These are phyloP conservation scores for Periconia macrospinosa DNA, from an alignment of 2,329 filamentous ascomycete species.

Conservation along the genomic window DNA sequence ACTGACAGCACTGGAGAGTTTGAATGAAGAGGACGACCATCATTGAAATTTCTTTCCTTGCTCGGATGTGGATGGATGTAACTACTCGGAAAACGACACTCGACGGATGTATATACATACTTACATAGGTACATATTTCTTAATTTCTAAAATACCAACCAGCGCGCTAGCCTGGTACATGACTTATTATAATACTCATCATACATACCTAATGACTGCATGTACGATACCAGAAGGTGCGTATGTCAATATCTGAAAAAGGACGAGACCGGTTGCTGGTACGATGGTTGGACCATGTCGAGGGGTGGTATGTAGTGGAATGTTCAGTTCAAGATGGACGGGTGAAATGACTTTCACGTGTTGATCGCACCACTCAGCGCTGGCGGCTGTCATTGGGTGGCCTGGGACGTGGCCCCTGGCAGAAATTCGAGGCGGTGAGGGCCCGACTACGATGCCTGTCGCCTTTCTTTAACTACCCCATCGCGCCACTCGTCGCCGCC, in stretches of 20 bases:
- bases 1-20: not conserved
- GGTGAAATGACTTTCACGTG: slow-evolving; percentile 38
- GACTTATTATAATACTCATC: not conserved
- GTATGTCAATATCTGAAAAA: no score
- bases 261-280: not conserved
- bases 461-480: slow-evolving; percentile 27
- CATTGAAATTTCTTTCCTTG: not conserved
- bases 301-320: no score
- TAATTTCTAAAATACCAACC: not conserved
- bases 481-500: slow-evolving; percentile 2
- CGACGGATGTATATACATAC: not conserved
- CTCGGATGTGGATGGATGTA: not conserved
- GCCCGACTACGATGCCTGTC: not conserved
- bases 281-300: not conserved
- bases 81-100: no score
- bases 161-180: no score
- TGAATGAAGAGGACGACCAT: not conserved
- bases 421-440: slow-evolving; percentile 17
- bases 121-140: not conserved
- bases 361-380: slow-evolving; percentile 13
- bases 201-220: not conserved
- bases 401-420: slow-evolving; percentile 20
- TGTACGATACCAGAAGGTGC: no score
- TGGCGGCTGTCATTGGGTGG: not conserved
- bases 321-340: slow-evolving; percentile 4